phyloP scores from a whole-genome alignment of 208 protist genomes.

The Trichomonas vaginalis region DNA sequence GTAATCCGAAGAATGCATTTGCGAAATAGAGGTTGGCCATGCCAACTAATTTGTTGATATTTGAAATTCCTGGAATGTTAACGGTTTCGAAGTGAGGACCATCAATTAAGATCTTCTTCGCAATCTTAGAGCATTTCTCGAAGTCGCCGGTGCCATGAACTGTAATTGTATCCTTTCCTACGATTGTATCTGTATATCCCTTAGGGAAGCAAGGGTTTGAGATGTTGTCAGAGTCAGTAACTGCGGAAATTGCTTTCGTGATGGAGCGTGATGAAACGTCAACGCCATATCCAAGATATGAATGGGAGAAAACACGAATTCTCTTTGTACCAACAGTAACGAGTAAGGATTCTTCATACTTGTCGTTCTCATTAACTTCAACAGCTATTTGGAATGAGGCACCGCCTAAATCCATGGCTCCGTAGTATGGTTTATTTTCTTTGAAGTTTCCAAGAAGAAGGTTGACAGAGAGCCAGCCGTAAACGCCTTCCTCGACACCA shows the following conservation, averaged over 20 bases:
- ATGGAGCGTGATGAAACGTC: background rate
- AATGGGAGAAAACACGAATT: background rate
- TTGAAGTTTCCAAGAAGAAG: background rate
- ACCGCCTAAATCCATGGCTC: background rate
- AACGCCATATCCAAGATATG: background rate
- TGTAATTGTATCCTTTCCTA: background rate
- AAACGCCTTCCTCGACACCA: background rate
- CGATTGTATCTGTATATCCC: background rate
- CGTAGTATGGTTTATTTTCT: background rate
- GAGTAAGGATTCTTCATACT: background rate
- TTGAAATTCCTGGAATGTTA: background rate
- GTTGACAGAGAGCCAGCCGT: background rate
- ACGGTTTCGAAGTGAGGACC: background rate
- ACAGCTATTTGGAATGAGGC: background rate
- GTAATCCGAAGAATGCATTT: background rate
- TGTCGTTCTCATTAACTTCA: background rate
- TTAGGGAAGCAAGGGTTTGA: background rate
- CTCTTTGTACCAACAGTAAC: background rate
- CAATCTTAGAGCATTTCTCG: background rate
- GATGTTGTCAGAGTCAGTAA: background rate
- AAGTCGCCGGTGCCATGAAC: background rate
- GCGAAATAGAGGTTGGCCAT: background rate
- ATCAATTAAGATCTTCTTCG: background rate
- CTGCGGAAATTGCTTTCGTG: background rate
- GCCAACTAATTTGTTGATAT: background rate